A percentile compares a stretch with the other conserved stretches of the same genome.
phyloP scores from a whole-genome alignment of 768 basidiomycete genomes.

The Trametes cinnabarina region DNA sequence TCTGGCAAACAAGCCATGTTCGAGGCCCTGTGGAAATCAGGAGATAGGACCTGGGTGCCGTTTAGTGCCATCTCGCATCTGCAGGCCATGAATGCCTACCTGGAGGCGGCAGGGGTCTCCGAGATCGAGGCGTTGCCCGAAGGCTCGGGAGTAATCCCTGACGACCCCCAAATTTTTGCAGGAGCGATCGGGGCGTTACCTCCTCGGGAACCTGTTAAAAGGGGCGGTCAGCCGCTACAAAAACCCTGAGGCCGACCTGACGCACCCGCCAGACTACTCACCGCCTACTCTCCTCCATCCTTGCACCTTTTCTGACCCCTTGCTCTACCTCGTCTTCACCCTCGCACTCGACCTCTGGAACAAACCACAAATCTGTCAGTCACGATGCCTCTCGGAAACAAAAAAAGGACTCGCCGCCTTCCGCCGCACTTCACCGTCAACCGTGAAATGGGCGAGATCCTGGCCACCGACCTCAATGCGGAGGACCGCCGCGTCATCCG shows the following conservation, averaged over 20 bases:
- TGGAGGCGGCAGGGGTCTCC: constrained; percentile 26
- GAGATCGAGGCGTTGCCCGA: background rate
- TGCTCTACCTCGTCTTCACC: background rate
- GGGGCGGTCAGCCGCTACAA: background rate
- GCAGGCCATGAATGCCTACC: constrained; percentile 22
- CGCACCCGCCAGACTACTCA: background rate
- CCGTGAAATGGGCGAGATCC: background rate
- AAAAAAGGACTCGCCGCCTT: background rate
- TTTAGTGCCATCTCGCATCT: constrained; percentile 24
- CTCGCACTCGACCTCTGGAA: too few relatives aligned
- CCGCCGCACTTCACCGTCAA: background rate
- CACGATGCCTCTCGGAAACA: background rate
- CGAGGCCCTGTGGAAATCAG: constrained; percentile 34
- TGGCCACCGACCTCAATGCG: background rate
- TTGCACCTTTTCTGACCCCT: background rate
- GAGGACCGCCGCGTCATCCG: background rate
- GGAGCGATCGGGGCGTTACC: background rate
- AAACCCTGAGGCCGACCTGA: background rate
- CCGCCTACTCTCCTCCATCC: background rate
- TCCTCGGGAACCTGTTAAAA: background rate
- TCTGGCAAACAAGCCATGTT: constrained; percentile 27
- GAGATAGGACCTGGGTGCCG: constrained; percentile 36
- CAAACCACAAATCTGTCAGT: too few relatives aligned
- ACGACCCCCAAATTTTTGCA: constrained; percentile 10
- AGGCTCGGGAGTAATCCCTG: background rate